Evolutionary conservation across 2,329 filamentous ascomycete genomes (phyloP), one percentile per base, ranked within the genome.

Genomic region (Penicillium italicum): DNA sequence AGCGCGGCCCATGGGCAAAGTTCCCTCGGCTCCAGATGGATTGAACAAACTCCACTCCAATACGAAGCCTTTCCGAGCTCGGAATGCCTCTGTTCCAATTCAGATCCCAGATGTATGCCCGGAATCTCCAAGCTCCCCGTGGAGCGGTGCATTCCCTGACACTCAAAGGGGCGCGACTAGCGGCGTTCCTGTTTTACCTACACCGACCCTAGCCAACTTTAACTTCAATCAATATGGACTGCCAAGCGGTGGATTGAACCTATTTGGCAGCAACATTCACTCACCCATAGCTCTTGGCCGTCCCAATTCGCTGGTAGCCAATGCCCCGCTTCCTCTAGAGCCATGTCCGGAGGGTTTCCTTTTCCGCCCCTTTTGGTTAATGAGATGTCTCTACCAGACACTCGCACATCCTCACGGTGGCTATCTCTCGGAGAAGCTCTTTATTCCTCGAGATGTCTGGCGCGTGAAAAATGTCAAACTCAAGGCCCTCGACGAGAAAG

Each of bases 301-400:
- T n/a, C 84, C 87, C 3, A 86, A 87, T 54, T 78, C 81, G 4
- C 71, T 82, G n/a, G 78, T 80, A 12, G 68, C 78, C 0, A 86
- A 91, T 62, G 83, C 85, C 1, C 92, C 92, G 12, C 82, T 87
- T 22, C 85, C 91, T 0, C 81, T 99, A 5, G 94, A 99, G 69
- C 89, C 94, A 3, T 99, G 95, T 70, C 94, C 94, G 1, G 90
- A 88, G 34, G 91, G 95, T 38, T 87, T 88, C 57, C 82, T 97
- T 66, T 80, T 97, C n/a, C 86, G 94, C 20, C 95, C 94, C 2
- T 99, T 97, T 73, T 99, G 94, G 94, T 80, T 99, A 42, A 96
- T 99, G 90, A 86, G 94, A 52, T 92, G 89, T 59, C 81, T 99
- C 26, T 96, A 94, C 69, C 91, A 97, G 71, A 96, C 92, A 0